These are phyloP conservation scores for Tillandsia fasciculata DNA, from an alignment of 176 grass and related monocot species.

Conservation along the genomic window DNA sequence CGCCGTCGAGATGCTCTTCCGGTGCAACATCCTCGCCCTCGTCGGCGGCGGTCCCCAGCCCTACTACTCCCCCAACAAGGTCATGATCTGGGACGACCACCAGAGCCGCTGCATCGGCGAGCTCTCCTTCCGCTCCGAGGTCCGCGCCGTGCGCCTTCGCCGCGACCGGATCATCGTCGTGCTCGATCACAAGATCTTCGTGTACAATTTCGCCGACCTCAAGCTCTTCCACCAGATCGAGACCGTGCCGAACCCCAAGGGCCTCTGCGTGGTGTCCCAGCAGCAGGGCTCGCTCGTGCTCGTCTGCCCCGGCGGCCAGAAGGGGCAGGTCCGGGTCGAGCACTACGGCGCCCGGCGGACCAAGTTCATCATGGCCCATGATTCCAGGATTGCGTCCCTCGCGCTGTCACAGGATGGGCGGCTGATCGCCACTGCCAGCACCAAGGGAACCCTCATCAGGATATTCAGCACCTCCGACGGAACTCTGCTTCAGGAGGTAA, in stretches of 20 bases:
- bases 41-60: slow-evolving; percentile 55
- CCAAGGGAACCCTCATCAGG: slow-evolving; percentile 83
- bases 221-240: slow-evolving; percentile 97
- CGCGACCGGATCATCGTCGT: slow-evolving; percentile 85
- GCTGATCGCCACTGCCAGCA: slow-evolving; percentile 82
- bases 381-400: slow-evolving; percentile 86
- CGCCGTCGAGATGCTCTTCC: slow-evolving; percentile 76
- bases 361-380: slow-evolving; percentile 87
- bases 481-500: slow-evolving; percentile 88
- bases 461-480: slow-evolving; percentile 76
- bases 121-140: slow-evolving; percentile 63
- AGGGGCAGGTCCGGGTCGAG: slow-evolving; percentile 88
- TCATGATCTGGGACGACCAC: slow-evolving; percentile 94
- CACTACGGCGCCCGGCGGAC: slow-evolving; percentile 76
- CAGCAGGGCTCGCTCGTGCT: slow-evolving; percentile 79
- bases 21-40: slow-evolving; percentile 80
- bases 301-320: slow-evolving; percentile 75
- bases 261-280: slow-evolving; percentile 83
- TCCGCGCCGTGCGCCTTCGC: slow-evolving; percentile 62
- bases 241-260: slow-evolving; percentile 73
- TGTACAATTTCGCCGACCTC: slow-evolving; percentile 88
- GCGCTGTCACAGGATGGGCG: slow-evolving; percentile 74
- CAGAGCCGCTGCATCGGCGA: slow-evolving; percentile 92
- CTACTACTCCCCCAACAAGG: slow-evolving; percentile 69
- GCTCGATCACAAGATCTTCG: slow-evolving; percentile 83